Evolutionary conservation across 73 alveolate genomes (phyloP).

Genomic region (Uronychia setigera): DNA sequence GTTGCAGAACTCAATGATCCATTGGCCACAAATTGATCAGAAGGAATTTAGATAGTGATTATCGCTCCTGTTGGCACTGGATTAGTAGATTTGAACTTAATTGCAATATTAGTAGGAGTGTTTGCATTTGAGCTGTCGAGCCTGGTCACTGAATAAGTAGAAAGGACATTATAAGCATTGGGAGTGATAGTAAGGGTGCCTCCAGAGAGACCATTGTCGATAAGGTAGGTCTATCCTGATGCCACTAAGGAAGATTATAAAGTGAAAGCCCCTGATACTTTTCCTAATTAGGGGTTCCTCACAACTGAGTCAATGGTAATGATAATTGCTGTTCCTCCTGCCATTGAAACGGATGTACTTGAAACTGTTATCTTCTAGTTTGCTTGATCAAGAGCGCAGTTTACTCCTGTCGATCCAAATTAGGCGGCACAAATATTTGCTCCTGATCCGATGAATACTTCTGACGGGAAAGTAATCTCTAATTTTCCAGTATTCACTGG

Average conservation of each 20-base stretch:
- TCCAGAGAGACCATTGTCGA: slow-evolving; percentile 4
- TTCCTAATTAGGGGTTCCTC: slow-evolving; percentile 22
- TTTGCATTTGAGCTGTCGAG: slow-evolving; percentile 25
- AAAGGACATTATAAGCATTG: neutral
- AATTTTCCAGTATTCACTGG: slow-evolving; percentile 9
- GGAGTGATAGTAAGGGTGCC: slow-evolving; percentile 15
- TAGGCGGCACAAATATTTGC: slow-evolving; percentile 12
- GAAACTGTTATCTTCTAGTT: neutral
- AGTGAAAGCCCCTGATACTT: neutral
- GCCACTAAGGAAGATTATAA: neutral
- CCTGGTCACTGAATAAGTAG: slow-evolving; percentile 2
- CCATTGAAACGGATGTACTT: neutral
- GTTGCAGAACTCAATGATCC: neutral
- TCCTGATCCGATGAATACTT: slow-evolving; percentile 11
- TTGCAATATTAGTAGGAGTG: slow-evolving; percentile 33
- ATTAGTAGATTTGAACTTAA: slow-evolving; percentile 50
- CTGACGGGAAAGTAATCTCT: slow-evolving; percentile 11
- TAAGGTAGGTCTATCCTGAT: neutral
- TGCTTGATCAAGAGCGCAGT: neutral
- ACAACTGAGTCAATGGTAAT: neutral
- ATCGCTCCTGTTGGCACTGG: slow-evolving; percentile 49
- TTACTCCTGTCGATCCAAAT: neutral
- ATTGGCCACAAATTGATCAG: slow-evolving; percentile 36
- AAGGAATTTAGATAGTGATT: slow-evolving; percentile 43
- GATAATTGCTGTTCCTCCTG: neutral